Percentiles rank a stretch among this genome's conserved stretches.
Evolutionary conservation across 1,139 yeast species (phyloP).

Genomic region (Suhomyces coccinellae): DNA sequence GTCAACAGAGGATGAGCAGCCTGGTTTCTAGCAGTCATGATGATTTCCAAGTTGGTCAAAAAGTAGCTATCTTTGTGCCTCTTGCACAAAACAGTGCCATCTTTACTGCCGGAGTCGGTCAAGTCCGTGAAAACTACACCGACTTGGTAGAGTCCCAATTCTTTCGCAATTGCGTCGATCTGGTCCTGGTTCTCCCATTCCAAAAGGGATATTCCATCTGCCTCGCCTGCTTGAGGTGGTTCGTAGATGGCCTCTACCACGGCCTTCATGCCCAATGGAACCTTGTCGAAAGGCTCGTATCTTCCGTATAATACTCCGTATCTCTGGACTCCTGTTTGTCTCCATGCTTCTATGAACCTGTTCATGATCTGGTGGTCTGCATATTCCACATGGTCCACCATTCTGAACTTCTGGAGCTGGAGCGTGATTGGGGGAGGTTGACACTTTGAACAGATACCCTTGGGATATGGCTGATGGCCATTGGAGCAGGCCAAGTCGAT

Average conservation of each 20-base stretch:
- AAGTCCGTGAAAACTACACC: slow-evolving; percentile 91
- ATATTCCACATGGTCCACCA: slow-evolving; percentile 97
- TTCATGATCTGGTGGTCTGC: slow-evolving; percentile 72
- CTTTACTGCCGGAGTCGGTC: slow-evolving; percentile 80
- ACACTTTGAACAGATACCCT: slow-evolving; percentile 94
- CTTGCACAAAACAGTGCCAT: slow-evolving; percentile 88
- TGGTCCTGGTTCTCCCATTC: slow-evolving; percentile 59
- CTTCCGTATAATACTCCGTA: slow-evolving; percentile 83
- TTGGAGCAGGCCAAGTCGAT: slow-evolving; percentile 66
- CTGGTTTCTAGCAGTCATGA: slow-evolving; percentile 86
- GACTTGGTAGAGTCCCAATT: slow-evolving; percentile 67
- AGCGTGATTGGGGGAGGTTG: slow-evolving; percentile 94
- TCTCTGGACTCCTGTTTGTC: slow-evolving; percentile 83
- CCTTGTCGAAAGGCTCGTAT: slow-evolving; percentile 74
- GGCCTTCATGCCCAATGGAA: slow-evolving; percentile 91
- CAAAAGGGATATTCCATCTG: slow-evolving; percentile 76
- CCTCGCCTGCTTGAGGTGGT: slow-evolving; percentile 84
- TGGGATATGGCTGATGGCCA: slow-evolving; percentile 93
- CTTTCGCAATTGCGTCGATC: slow-evolving; percentile 56
- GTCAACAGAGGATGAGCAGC: slow-evolving; percentile 61
- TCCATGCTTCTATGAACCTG: slow-evolving; percentile 87
- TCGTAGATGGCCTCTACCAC: slow-evolving; percentile 93
- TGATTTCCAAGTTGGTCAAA: slow-evolving; percentile 78
- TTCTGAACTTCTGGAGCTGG: slow-evolving; percentile 85
- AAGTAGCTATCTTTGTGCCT: slow-evolving; percentile 92